Evolutionary conservation across 352 stramenopile species (phyloP).

Genomic region (Halophytophthora polymorphica): DNA sequence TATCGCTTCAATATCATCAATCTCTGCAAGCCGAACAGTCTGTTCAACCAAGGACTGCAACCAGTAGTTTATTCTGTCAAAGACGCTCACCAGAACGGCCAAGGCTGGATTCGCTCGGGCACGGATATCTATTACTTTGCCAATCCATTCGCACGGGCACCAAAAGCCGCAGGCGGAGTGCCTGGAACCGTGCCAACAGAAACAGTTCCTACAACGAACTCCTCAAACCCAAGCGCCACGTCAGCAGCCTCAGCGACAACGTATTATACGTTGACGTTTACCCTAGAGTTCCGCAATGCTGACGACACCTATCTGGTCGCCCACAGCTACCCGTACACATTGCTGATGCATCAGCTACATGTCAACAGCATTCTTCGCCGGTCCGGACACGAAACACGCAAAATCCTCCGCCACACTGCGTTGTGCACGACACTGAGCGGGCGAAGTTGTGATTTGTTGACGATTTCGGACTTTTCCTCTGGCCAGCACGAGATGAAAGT

Average conservation of each 20-base stretch:
- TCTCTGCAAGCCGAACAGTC: constrained; percentile 88
- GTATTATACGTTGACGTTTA: constrained; percentile 90
- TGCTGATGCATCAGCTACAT: constrained; percentile 75
- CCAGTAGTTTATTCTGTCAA: constrained; percentile 86
- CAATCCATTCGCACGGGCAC: constrained; percentile 51
- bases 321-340: constrained; percentile 92
- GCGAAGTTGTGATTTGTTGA: constrained; percentile 65
- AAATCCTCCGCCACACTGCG: constrained; percentile 41
- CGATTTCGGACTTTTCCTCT: constrained; percentile 59
- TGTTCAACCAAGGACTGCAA: constrained; percentile 91
- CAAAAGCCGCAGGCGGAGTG: constrained; percentile 10
- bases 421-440: constrained; percentile 63
- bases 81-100: constrained; percentile 45
- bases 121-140: constrained; percentile 86
- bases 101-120: constrained; percentile 76
- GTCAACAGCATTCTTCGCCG: constrained; percentile 34
- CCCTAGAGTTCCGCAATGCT: constrained; percentile 66
- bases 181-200: constrained; percentile 4
- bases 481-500: constrained; percentile 27
- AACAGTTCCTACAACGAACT: not conserved
- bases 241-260: constrained; percentile 10
- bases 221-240: not conserved
- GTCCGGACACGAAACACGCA: constrained; percentile 1
- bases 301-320: constrained; percentile 89
- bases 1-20: constrained; percentile 94